A percentile compares a stretch with the other conserved stretches of the same genome.
phyloP scores from a whole-genome alignment of 1,284 basidiomycete species.

The Retiboletus fuscus region DNA sequence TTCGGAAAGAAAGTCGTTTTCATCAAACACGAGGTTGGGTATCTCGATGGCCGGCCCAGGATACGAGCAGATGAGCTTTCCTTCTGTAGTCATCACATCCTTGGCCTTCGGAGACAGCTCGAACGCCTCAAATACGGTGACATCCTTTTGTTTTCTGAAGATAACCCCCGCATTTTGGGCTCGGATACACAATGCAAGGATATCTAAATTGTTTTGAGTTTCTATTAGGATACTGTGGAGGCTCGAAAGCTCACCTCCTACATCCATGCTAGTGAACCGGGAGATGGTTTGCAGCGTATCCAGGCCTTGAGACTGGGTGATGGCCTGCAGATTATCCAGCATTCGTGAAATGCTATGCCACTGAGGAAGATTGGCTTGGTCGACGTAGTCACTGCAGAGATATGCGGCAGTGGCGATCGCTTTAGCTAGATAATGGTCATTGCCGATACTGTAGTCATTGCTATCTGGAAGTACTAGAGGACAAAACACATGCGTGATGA shows the following conservation, averaged over 20 bases:
- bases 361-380: neutral
- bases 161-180: slow-evolving; percentile 54
- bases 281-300: slow-evolving; percentile 3
- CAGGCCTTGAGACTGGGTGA: slow-evolving; percentile 26
- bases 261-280: slow-evolving; percentile 34
- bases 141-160: slow-evolving; percentile 40
- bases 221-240: fast-evolving
- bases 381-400: slow-evolving; percentile 5
- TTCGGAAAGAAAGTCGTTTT: slow-evolving; percentile 40
- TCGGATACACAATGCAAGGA: slow-evolving; percentile 46
- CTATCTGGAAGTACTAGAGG: slow-evolving; percentile 40
- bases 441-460: slow-evolving; percentile 28
- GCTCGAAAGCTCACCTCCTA: slow-evolving; percentile 27
- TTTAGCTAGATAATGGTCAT: slow-evolving; percentile 31
- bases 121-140: slow-evolving; percentile 51
- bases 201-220: slow-evolving; percentile 30
- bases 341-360: slow-evolving; percentile 35
- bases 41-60: slow-evolving; percentile 50
- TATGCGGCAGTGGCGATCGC: slow-evolving; percentile 15
- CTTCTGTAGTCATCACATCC: slow-evolving; percentile 45
- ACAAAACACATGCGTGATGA: slow-evolving; percentile 41
- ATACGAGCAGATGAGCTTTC: slow-evolving; percentile 52
- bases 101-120: slow-evolving; percentile 43
- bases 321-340: slow-evolving; percentile 35
- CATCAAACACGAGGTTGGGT: slow-evolving; percentile 33